Base-by-base conservation (phyloP, 176 grass and related monocot genomes). In the Oryza brachyantha region DNA sequence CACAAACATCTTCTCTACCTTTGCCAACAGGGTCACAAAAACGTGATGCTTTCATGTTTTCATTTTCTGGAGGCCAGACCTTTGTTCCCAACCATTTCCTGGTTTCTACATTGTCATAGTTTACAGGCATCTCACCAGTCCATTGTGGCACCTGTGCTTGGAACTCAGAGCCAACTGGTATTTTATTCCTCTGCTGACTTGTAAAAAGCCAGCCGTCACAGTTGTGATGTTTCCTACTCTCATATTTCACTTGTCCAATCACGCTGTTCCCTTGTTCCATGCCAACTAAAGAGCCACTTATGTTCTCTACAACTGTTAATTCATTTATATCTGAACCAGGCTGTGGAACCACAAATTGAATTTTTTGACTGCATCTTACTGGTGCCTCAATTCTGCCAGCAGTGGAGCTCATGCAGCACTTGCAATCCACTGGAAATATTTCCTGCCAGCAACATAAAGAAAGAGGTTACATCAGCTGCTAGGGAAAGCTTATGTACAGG, bases 41-140 rank as follows among this genome's bases (percentile, higher is more conserved):
- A 76, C 73, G 42, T 43, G 28, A 50, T 54, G n/a, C 34, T 64
- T 36, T 64, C 11, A 48, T 59, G 7, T 80, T 70, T 25, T 50
- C 74, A 83, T 85, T 87, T 88, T 68, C 70, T 9, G 35, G 79
- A 85, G 88, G 82, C 85, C 88, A 93, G 63, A 85, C 43, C 50
- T 55, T 77, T 80, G 88, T 90, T 37, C 91, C 88, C 66, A 88
- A 81, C 91, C 88, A 93, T 88, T 94, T 91, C 57, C 78, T 39
- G 12, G 85, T 72, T 54, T 90, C 85, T 19, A 43, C 42, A 38
- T 59, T 66, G 26, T 61, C 40, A 21, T 79, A 85, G 74, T 16
- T 81, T 81, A 19, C 62, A 88, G 83, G 54, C 25, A 72, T 16
- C 39, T 79, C 41, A 27, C 64, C 68, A n/a, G 81, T 87, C 84